Conservation (phyloP, 2,329 filamentous ascomycete species). For the Colletotrichum graminicola region DNA sequence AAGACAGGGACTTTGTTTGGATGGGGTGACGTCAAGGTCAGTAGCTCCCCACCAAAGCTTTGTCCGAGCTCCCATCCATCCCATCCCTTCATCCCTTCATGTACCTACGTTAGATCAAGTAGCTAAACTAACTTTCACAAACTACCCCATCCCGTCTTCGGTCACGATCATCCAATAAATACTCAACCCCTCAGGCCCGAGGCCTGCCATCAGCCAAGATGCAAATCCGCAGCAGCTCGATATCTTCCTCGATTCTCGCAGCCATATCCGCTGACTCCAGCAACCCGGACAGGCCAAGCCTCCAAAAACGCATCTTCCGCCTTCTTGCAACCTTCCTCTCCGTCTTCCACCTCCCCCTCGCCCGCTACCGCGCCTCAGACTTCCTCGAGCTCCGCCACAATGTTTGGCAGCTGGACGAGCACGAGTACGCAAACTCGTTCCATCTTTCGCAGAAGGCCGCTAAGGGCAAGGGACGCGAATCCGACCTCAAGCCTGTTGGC, state of each 20-base stretch:
- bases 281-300: slow-evolving; percentile 14
- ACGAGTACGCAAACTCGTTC: slow-evolving; percentile 56
- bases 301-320: slow-evolving; percentile 22
- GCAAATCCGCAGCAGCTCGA: slow-evolving; percentile 53
- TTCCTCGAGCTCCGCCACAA: slow-evolving; percentile 48
- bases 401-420: slow-evolving; percentile 52
- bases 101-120: background rate
- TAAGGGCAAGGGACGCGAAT: slow-evolving; percentile 51
- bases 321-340: slow-evolving; percentile 50
- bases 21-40: background rate
- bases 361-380: slow-evolving; percentile 47
- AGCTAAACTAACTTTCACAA: background rate
- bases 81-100: background rate
- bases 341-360: slow-evolving; percentile 50
- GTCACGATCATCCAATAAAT: background rate
- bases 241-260: slow-evolving; percentile 70
- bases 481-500: slow-evolving; percentile 67
- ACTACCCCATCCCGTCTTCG: background rate
- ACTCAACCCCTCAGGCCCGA: background rate
- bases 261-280: slow-evolving; percentile 62
- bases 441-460: slow-evolving; percentile 41
- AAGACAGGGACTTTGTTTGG: background rate
- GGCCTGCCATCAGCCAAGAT: slow-evolving; percentile 41
- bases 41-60: slow-evolving; percentile 13
- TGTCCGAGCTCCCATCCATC: background rate